Base-by-base conservation (phyloP, 2,329 filamentous ascomycete species). In the Celoporthe dispersa region DNA sequence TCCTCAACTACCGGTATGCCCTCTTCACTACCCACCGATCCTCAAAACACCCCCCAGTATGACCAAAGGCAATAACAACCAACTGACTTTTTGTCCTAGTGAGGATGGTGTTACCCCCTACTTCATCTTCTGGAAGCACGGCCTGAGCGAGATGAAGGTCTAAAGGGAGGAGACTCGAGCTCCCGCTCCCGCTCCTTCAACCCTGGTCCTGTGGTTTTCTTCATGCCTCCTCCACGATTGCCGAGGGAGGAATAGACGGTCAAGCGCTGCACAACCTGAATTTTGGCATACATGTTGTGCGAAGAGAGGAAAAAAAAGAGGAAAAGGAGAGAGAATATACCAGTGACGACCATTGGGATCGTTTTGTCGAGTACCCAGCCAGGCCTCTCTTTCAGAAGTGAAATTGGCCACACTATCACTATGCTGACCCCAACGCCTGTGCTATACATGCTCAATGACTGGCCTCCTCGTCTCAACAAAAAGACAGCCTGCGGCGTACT, bases 71-170 rank as follows among this genome's bases (percentile, higher is more conserved):
- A 7, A 39, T 3, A 39, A n/a, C 4, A 25, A 31, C 28, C 64
- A 14, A 14, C 70, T 71, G 28, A 71, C 35, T 16, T n/a, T 7
- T 37, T 14, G 0, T 35, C 31, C 19, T 11, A 71, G 69, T 78
- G 94, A 97, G 82, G 96, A 98, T 78, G 96, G 96, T 82, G 82
- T 91, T 76, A 98, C 95, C 68, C 96, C 96, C 72, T 99, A 88
- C 81, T 87, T 97, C 78, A 92, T 90, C 75, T 85, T 97, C 85
- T 98, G 94, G 95, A 98, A 98, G 90, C 92, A 98, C 85, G 96
- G 95, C 79, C 84, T 98, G 74, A 86, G 85, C 77, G 91, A 92
- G 86, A 90, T 90, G 87, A 98, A 99, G 93, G 94, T 98, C 77
- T 99, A 95, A 87, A 75, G 31, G 55, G 22, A n/a, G 28, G 35